Base-by-base conservation (phyloP, 2,329 filamentous ascomycete species). In the Hypoxylon sp. region DNA sequence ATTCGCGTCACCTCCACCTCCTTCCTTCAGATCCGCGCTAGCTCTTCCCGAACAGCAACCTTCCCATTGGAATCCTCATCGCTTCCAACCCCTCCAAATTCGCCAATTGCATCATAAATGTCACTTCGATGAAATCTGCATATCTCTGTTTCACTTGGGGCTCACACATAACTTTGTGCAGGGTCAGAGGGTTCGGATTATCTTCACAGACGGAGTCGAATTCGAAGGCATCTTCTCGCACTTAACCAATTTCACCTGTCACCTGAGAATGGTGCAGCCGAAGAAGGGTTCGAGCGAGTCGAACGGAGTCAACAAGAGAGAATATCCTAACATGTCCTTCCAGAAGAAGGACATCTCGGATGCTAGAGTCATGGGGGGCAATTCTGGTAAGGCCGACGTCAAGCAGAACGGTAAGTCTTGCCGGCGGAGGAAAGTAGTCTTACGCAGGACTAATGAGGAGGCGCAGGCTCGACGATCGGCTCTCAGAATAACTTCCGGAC, bases 401-500 rank as follows among this genome's bases (percentile, higher is more conserved):
- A 81, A 80, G 72, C 69, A 78, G 37, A 84, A 84, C 73, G 82
- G 83, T 83, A 77, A 72, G 77, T 26, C 31, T 47, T 24, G 1
- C 13, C 22, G n/a, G 11, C 55, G 39, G 46, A 31, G 46, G 44
- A 33, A 44, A 29, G 50, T 62, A 11, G 33, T 57, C 17, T 31
- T 22, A 59, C 35, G 51, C 47, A 13, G 44, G n/a, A 22, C 48
- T 69, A 59, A 66, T 47, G 26, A 29, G 26, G 24, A 29, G 47
- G 26, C 33, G 1, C 70, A 96, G 93, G 92, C 70, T 86, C 87
- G 73, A 84, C 88, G 46, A 81, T 87, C 63, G 87, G 85, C 19
- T 97, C 98, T 81, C 91, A 92, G 71, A 98, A 94, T 24, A 87
- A 85, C 24, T 98, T 98, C 82, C 91, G 92, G 71, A 98, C 95